Percentiles rank a stretch among this genome's conserved stretches.
These are phyloP conservation scores for Kitagawia praeruptora DNA, from an alignment of 129 eudicot species.

Conservation along the genomic window DNA sequence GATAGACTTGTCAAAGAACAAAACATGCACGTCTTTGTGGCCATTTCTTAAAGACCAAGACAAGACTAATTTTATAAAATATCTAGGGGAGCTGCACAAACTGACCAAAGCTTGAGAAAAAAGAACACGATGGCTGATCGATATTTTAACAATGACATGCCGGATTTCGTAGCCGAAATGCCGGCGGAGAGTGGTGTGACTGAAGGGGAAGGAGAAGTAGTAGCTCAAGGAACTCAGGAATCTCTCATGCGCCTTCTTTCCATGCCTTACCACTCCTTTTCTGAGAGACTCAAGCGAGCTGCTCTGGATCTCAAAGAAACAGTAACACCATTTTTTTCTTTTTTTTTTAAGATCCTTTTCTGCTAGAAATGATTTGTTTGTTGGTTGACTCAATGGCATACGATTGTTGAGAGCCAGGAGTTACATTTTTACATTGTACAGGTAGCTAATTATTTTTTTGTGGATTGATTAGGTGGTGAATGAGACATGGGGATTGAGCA, in stretches of 20 bases:
- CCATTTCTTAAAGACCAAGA: background rate
- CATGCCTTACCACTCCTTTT: conserved; percentile 38
- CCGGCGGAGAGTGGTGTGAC: conserved; percentile 9
- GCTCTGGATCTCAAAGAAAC: conserved; percentile 79
- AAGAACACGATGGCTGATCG: conserved; percentile 44
- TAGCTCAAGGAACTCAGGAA: conserved; percentile 20
- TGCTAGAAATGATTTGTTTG: too few species aligned
- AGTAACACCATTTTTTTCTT: conserved; percentile 16
- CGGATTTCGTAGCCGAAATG: conserved; percentile 43
- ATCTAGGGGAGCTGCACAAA: background rate
- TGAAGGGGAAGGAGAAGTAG: conserved; percentile 12
- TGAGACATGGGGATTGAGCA: conserved; percentile 56
- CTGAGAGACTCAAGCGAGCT: conserved; percentile 38
- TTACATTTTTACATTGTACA: background rate
- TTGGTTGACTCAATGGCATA: too few species aligned
- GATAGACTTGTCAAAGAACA: background rate
- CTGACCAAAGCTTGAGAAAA: background rate
- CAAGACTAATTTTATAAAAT: too few species aligned
- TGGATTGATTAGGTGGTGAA: conserved; percentile 42
- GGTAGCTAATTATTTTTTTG: too few species aligned
- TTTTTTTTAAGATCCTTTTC: background rate
- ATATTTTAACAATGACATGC: conserved; percentile 54
- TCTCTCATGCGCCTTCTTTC: conserved; percentile 49
- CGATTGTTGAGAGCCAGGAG: too few species aligned
- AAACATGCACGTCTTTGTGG: background rate